phyloP scores from a whole-genome alignment of 306 rosid species.

The Senna siamea region DNA sequence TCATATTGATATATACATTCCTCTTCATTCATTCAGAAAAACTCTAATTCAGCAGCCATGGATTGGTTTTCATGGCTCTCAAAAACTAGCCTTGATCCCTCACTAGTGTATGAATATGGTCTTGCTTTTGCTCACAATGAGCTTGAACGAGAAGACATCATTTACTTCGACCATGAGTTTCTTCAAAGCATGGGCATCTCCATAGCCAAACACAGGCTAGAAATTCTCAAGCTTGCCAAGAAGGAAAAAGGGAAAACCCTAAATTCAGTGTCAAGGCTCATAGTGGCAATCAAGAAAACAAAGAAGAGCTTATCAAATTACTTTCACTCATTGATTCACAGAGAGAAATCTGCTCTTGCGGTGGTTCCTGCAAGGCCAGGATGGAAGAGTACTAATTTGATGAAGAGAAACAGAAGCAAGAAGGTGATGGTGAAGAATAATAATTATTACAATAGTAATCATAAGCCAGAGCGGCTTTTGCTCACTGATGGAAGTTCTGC shows the following conservation, averaged over 20 bases:
- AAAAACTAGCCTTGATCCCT: conserved; percentile 66
- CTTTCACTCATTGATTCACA: conserved; percentile 39
- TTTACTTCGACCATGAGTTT: conserved; percentile 88
- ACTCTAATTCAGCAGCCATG: conserved; percentile 45
- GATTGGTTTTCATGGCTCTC: conserved; percentile 98
- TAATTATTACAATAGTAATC: too few species aligned
- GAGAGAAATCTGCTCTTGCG: conserved; percentile 61
- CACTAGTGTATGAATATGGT: conserved; percentile 78
- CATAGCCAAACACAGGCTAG: conserved; percentile 89
- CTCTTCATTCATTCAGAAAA: not conserved
- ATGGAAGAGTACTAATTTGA: conserved; percentile 34
- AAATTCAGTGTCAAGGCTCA: conserved; percentile 52
- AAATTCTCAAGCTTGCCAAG: conserved; percentile 76
- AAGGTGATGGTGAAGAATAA: conserved; percentile 28
- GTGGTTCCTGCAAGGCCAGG: conserved; percentile 61
- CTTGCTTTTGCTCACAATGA: conserved; percentile 80
- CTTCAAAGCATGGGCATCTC: conserved; percentile 97
- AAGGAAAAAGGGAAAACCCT: conserved; percentile 44
- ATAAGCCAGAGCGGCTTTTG: conserved; percentile 56
- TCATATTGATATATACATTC: conserved; percentile 28
- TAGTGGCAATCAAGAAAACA: conserved; percentile 68
- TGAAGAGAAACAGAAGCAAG: conserved; percentile 67
- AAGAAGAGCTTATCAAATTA: conserved; percentile 53
- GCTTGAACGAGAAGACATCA: conserved; percentile 84
- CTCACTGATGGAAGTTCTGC: conserved; percentile 62